Evolutionary conservation across 495 filamentous ascomycete species (phyloP), one percentile per base, ranked within the genome.

Genomic region (Xylaria curta): DNA sequence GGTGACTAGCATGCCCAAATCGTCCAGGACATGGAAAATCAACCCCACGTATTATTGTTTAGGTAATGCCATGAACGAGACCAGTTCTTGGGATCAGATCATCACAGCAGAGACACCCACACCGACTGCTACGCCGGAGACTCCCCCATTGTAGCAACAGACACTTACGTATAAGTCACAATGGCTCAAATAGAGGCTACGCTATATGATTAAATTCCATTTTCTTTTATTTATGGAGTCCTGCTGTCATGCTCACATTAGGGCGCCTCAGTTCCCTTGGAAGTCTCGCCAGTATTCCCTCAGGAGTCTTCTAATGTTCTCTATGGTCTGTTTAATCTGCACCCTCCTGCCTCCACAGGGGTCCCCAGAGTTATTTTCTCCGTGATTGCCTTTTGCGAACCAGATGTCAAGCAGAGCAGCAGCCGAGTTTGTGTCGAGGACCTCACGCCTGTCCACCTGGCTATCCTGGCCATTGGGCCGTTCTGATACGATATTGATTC

Each of bases 231-330:
- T n/a, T 47, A 47, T 47, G 44, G 44, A 17, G 44, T 47, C 44
- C 44, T 47, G 44, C 44, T 47, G 44, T 47, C 44, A 47, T 47
- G 17, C 15, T 47, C 5, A 47, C 44, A 47, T 17, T 47, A 47
- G 44, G 13, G 44, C 17, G 13, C 15, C 13, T 47, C 44, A 47
- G 13, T 47, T 17, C 8, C 59, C 59, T 6, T 33, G 59, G 19
- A 62, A 62, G 36, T 62, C 61, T 64, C 61, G 13, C 61, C 61
- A 64, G 40, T 64, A 64, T 7, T 64, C 42, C 40, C 61, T 64
- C 40, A 64, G 24, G 3, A 42, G 61, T 47, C 61, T 64, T 28
- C 61, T 40, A 17, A 64, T 64, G 40, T 47, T 64, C 10, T 64
- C 61, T 47, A 64, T 31, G 33, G 61, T 64, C 13, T 64, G 40